These are phyloP conservation scores for Dryadomyces sulphureus DNA, from an alignment of 2,329 filamentous ascomycete species.

Conservation along the genomic window DNA sequence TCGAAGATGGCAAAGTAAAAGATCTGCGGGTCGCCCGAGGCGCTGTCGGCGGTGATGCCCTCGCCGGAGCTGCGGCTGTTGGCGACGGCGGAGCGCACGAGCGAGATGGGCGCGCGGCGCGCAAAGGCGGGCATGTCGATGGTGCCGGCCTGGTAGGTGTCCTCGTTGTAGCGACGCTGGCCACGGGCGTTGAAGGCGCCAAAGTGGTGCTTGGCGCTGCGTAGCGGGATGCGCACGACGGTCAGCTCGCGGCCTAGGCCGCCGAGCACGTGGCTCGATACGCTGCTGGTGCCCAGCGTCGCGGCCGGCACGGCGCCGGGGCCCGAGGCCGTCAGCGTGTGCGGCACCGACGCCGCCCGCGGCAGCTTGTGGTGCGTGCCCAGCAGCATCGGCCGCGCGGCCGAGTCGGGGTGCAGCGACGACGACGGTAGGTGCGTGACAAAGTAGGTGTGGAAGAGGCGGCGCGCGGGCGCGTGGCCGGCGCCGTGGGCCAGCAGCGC, in stretches of 20 bases:
- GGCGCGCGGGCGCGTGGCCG: neutral
- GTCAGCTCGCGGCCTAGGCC: conserved; percentile 56
- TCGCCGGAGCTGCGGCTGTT: conserved; percentile 38
- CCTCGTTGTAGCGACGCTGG: conserved; percentile 79
- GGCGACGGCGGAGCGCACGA: conserved; percentile 27
- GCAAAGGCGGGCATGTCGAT: conserved; percentile 88
- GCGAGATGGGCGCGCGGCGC: conserved; percentile 57
- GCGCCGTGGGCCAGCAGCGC: neutral
- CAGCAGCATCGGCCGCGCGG: conserved; percentile 46
- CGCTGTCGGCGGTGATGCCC: conserved; percentile 57
- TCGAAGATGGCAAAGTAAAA: conserved; percentile 98
- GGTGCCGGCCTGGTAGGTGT: conserved; percentile 85
- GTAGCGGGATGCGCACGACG: conserved; percentile 85
- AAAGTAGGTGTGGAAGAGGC: conserved; percentile 86
- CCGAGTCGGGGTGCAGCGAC: conserved; percentile 82
- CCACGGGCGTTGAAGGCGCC: conserved; percentile 68
- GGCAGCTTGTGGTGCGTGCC: conserved; percentile 69
- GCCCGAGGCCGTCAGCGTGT: conserved; percentile 44
- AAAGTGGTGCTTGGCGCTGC: conserved; percentile 91
- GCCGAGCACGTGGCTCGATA: conserved; percentile 30
- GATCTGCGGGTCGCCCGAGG: conserved; percentile 73
- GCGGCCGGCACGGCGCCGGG: conserved; percentile 36
- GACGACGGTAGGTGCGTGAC: conserved; percentile 90
- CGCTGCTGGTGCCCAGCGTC: conserved; percentile 12
- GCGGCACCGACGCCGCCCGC: conserved; percentile 68